Percentiles rank a stretch among this genome's conserved stretches.
Evolutionary conservation across 208 protist genomes (phyloP).

Genomic region (Naegleria lovaniensis): DNA sequence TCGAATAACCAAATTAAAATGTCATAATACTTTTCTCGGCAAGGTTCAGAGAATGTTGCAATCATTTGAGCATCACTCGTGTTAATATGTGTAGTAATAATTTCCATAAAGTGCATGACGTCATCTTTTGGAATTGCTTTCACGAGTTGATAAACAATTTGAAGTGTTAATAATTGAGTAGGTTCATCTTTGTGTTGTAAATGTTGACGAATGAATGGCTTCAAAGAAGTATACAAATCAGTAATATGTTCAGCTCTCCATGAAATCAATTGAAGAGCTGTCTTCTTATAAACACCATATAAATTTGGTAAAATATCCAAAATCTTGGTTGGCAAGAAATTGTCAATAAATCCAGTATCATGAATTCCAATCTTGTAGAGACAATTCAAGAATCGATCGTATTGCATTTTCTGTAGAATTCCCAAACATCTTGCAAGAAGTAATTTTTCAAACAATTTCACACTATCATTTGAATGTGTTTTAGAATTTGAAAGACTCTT

Average conservation of each 20-base stretch:
- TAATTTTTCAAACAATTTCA: background rate
- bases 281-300: slow-evolving; percentile 21
- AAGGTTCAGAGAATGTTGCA: slow-evolving; percentile 26
- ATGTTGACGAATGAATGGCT: background rate
- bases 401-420: background rate
- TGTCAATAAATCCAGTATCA: slow-evolving; percentile 42
- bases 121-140: slow-evolving; percentile 30
- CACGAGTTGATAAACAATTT: slow-evolving; percentile 33
- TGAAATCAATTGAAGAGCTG: slow-evolving; percentile 41
- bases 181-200: slow-evolving; percentile 33
- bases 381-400: slow-evolving; percentile 38
- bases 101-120: slow-evolving; percentile 35
- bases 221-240: background rate
- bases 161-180: slow-evolving; percentile 34
- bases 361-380: slow-evolving; percentile 46
- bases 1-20: slow-evolving; percentile 50
- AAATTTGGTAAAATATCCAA: slow-evolving; percentile 45
- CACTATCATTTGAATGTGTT: background rate
- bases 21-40: slow-evolving; percentile 42
- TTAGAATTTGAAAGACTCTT: slow-evolving; percentile 33
- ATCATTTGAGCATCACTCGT: slow-evolving; percentile 28
- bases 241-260: slow-evolving; percentile 28
- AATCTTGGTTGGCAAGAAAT: slow-evolving; percentile 43
- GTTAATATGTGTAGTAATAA: slow-evolving; percentile 13
- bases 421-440: background rate